Percentiles rank a stretch among this genome's conserved stretches.
These are phyloP conservation scores for Alliaria petiolata DNA, from an alignment of 345 rosid genomes.

Conservation along the genomic window DNA sequence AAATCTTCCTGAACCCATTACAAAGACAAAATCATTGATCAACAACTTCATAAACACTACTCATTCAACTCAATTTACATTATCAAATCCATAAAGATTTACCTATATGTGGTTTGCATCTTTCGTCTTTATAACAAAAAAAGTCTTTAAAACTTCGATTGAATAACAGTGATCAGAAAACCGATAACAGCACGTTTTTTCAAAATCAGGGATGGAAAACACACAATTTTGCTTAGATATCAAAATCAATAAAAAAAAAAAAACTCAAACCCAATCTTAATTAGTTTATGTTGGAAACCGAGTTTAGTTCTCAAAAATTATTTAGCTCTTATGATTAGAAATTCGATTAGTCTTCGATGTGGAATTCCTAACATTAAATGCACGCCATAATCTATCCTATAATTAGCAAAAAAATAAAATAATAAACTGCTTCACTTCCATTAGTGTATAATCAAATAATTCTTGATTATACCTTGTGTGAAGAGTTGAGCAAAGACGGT, in stretches of 20 bases:
- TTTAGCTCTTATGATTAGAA: background rate
- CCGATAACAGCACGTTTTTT: background rate
- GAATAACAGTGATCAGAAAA: background rate
- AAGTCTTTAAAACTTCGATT: background rate
- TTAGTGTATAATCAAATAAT: background rate
- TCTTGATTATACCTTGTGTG: conserved; percentile 51
- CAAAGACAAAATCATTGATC: background rate
- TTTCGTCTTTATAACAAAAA: too few species aligned
- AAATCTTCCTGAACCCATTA: conserved; percentile 41
- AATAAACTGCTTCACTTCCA: background rate
- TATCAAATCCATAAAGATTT: background rate
- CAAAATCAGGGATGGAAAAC: background rate
- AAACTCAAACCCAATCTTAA: too few species aligned
- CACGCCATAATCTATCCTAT: background rate
- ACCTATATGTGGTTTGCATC: background rate
- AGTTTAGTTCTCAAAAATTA: background rate
- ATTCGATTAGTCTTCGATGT: background rate
- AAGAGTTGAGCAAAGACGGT: conserved; percentile 44
- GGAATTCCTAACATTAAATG: background rate
- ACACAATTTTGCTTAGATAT: background rate
- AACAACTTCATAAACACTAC: background rate
- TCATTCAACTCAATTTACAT: background rate
- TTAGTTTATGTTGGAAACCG: background rate
- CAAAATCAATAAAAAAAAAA: background rate
- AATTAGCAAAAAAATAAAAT: background rate